A percentile compares a stretch with the other conserved stretches of the same genome.
These are phyloP conservation scores for Zygnema cylindricum DNA, from an alignment of 139 green algal genomes.

Conservation along the genomic window DNA sequence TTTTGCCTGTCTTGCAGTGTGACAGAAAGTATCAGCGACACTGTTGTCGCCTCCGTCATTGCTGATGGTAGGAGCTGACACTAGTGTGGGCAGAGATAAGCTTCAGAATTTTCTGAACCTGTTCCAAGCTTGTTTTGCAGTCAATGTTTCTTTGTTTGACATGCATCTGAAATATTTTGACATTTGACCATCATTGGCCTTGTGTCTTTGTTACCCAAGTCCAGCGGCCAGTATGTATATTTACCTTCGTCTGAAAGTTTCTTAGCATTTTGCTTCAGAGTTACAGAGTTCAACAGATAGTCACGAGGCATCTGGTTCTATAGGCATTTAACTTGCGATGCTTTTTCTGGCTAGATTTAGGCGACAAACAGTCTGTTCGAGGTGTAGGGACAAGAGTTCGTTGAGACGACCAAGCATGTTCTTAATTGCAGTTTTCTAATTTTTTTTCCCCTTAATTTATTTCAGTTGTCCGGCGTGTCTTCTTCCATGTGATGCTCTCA, in stretches of 20 bases:
- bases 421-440: no score
- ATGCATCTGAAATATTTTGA: no score
- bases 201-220: no score
- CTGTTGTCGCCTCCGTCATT: conserved; percentile 70
- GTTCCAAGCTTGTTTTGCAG: no score
- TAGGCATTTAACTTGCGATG: not conserved
- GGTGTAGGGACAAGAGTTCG: not conserved
- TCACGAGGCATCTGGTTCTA: not conserved
- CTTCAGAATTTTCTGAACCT: no score
- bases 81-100: no score
- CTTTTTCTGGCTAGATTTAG: not conserved
- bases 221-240: no score
- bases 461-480: not conserved
- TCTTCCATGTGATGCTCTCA: not conserved
- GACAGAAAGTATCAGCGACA: conserved; percentile 64
- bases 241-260: no score
- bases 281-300: no score
- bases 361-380: not conserved
- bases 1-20: conserved; percentile 33
- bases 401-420: not conserved
- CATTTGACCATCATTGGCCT: no score
- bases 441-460: not conserved
- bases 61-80: conserved; percentile 53
- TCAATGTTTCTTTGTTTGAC: no score
- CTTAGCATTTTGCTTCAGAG: no score